Conservation (phyloP, 208 protist genomes). For the Lotmaria passim region DNA sequence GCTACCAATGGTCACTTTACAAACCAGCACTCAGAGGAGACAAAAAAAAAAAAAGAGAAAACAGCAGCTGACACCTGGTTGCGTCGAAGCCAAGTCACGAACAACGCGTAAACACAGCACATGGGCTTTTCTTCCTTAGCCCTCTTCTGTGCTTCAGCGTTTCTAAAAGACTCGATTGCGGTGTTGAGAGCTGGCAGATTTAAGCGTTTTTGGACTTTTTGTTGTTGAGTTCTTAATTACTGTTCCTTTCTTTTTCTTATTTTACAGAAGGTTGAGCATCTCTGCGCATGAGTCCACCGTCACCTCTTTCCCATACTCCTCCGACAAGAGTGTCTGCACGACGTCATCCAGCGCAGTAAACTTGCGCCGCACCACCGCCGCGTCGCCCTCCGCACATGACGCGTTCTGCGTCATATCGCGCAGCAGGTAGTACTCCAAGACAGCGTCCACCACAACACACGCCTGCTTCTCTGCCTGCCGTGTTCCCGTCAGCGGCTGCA, state of each 20-base stretch:
- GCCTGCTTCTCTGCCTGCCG: slow-evolving; percentile 52
- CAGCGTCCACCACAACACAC: slow-evolving; percentile 51
- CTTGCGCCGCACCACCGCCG: slow-evolving; percentile 19
- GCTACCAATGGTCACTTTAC: too few relatives aligned
- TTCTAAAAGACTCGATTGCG: too few relatives aligned
- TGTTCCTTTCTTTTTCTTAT: slow-evolving; percentile 1
- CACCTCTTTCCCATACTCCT: slow-evolving; percentile 47
- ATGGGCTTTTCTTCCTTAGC: too few relatives aligned
- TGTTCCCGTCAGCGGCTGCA: slow-evolving; percentile 35
- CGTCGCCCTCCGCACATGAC: slow-evolving; percentile 4
- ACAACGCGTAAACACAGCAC: too few relatives aligned
- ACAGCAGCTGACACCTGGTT: neutral
- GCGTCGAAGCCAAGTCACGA: too few relatives aligned
- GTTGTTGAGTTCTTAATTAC: too few relatives aligned
- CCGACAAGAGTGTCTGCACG: slow-evolving; percentile 39
- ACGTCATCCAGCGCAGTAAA: slow-evolving; percentile 31
- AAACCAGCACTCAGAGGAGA: slow-evolving; percentile 7
- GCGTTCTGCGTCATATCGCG: slow-evolving; percentile 15
- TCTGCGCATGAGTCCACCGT: slow-evolving; percentile 49
- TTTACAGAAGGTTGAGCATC: slow-evolving; percentile 33
- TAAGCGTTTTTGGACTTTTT: too few relatives aligned
- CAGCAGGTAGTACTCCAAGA: slow-evolving; percentile 53
- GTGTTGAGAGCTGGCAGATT: too few relatives aligned
- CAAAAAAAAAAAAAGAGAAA: slow-evolving; percentile 18
- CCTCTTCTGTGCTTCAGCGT: too few relatives aligned